phyloP scores from a whole-genome alignment of 192 early-diverging fungal genomes.

The Rhizophagus prolifer region DNA sequence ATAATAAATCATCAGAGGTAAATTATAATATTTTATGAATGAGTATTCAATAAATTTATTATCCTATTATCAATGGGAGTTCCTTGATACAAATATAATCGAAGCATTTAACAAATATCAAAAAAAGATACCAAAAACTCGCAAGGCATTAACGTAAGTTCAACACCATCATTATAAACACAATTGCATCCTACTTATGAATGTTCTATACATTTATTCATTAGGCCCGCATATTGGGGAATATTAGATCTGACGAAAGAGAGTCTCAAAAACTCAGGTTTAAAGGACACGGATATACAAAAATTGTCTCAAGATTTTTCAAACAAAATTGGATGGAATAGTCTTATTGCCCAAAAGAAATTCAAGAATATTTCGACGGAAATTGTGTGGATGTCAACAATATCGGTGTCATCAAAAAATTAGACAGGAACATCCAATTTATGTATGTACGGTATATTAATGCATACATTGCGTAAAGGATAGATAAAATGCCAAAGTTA shows the following conservation, averaged over 20 bases:
- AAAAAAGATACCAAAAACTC: constrained; percentile 12
- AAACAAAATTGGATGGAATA: neutral
- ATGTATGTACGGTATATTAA: neutral
- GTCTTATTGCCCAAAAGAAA: neutral
- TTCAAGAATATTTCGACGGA: constrained; percentile 6
- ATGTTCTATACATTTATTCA: neutral
- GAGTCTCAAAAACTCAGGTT: constrained; percentile 14
- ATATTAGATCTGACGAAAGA: constrained; percentile 20
- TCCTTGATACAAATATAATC: constrained; percentile 11
- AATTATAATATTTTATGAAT: constrained; percentile 6
- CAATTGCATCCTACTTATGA: constrained; percentile 4
- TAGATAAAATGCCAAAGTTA: neutral
- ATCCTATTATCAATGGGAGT: constrained; percentile 14
- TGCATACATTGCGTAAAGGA: neutral
- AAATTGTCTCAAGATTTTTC: constrained; percentile 7
- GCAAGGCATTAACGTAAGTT: constrained; percentile 8
- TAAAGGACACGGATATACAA: constrained; percentile 10
- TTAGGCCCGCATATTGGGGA: constrained; percentile 19
- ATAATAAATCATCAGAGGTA: neutral
- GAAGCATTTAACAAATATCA: constrained; percentile 7
- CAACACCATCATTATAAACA: neutral
- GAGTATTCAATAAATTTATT: constrained; percentile 2
- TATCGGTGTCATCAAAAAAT: constrained; percentile 12
- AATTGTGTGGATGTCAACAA: constrained; percentile 15
- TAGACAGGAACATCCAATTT: constrained; percentile 14